These are phyloP conservation scores for Massariosphaeria phaeospora DNA, from an alignment of 495 filamentous ascomycete genomes.

Conservation along the genomic window DNA sequence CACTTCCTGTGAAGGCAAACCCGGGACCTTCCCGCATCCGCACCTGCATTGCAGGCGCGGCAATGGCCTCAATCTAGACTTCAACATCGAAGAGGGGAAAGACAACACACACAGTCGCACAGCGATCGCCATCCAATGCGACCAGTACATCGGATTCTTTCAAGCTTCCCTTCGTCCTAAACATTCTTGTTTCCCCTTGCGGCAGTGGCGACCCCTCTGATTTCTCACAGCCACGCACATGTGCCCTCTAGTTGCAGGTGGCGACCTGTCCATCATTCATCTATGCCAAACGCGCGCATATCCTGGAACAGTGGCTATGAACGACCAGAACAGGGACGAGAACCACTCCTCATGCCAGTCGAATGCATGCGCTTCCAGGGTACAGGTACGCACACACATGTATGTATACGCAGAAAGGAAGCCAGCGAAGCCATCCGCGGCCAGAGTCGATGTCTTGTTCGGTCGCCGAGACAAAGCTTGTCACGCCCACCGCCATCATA, in stretches of 20 bases:
- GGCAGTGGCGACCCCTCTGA: constrained; percentile 8
- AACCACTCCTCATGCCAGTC: no score
- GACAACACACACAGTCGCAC: neutral
- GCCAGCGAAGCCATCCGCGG: neutral
- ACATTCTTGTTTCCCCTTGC: constrained; percentile 1
- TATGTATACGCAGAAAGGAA: neutral
- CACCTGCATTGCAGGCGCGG: neutral
- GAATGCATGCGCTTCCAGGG: neutral
- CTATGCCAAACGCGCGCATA: constrained; percentile 2
- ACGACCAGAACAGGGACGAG: neutral
- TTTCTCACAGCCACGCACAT: neutral
- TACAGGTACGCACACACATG: no score
- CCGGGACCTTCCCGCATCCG: neutral
- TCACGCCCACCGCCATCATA: no score
- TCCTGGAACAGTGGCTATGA: neutral
- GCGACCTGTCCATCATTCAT: constrained; percentile 8
- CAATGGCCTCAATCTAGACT: neutral
- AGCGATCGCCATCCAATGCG: neutral
- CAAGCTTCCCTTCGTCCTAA: neutral
- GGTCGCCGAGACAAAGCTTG: neutral
- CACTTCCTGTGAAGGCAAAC: neutral
- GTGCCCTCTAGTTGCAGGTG: neutral
- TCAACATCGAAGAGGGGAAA: neutral
- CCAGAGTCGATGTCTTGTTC: neutral
- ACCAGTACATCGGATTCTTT: neutral